Percentiles rank a stretch among this genome's conserved stretches.
phyloP scores from a whole-genome alignment of 2,329 filamentous ascomycete species.

The Diplodia sapinea region DNA sequence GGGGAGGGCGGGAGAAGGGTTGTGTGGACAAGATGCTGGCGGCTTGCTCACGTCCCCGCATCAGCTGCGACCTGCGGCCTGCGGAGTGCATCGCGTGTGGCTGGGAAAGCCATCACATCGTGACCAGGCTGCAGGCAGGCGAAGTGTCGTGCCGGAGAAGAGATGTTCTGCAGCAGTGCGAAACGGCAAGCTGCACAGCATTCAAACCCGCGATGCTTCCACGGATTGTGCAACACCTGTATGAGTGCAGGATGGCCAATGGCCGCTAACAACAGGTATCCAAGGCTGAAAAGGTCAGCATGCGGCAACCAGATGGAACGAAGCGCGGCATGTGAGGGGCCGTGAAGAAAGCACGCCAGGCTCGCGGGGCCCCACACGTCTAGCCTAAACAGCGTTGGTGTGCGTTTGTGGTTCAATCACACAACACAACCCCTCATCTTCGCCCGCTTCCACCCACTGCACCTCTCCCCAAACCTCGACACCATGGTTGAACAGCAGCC shows the following conservation, averaged over 20 bases:
- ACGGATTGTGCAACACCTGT: background rate
- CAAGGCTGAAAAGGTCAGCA: background rate
- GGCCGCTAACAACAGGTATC: background rate
- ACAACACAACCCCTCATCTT: conserved; percentile 9
- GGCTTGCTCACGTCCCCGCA: background rate
- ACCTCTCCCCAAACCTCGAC: conserved; percentile 27
- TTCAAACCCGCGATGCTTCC: background rate
- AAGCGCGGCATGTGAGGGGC: conserved; percentile 7
- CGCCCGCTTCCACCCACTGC: background rate
- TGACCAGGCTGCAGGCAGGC: background rate
- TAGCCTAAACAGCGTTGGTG: conserved; percentile 1
- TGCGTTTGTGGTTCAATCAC: conserved; percentile 4
- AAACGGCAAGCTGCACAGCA: background rate
- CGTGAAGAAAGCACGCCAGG: conserved; percentile 7
- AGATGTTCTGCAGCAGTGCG: too few species aligned
- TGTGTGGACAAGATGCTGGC: background rate
- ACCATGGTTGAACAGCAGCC: conserved; percentile 16
- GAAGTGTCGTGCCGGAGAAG: background rate
- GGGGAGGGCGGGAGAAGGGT: background rate
- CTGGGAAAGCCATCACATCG: background rate
- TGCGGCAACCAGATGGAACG: too few species aligned
- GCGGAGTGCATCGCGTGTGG: background rate
- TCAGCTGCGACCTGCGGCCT: background rate
- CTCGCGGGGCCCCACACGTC: conserved; percentile 14
- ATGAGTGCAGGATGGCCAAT: background rate